Evolutionary conservation across 176 grass and related monocot genomes (phyloP).

Genomic region (Eremochloa ophiuroides): DNA sequence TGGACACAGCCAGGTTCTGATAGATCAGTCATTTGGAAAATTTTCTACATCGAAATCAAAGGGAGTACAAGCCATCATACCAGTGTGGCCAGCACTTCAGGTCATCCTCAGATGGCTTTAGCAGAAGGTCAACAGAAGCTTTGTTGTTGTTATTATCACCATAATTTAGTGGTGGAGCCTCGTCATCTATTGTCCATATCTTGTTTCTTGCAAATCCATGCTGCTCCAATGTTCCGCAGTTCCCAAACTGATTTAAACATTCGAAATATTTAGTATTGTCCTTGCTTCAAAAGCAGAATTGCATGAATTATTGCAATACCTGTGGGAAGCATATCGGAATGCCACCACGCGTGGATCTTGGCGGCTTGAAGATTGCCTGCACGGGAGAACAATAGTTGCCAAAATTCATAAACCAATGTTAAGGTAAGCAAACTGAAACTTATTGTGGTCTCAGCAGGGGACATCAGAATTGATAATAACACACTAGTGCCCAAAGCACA

Average conservation of each 20-base stretch:
- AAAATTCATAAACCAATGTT: background rate
- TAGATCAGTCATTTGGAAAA: background rate
- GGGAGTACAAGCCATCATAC: conserved; percentile 29
- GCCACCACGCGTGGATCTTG: conserved; percentile 24
- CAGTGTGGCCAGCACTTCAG: conserved; percentile 76
- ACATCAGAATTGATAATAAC: background rate
- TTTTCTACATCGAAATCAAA: background rate
- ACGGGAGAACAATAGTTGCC: background rate
- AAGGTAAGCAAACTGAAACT: background rate
- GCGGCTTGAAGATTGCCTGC: conserved; percentile 36
- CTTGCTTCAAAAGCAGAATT: background rate
- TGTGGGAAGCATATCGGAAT: conserved; percentile 48
- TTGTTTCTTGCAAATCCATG: conserved; percentile 95
- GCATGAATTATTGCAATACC: background rate
- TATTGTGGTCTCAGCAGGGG: background rate
- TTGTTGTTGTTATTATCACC: conserved; percentile 32
- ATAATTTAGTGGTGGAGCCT: conserved; percentile 37
- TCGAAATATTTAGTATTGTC: background rate
- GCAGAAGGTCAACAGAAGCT: conserved; percentile 65
- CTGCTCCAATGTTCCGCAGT: conserved; percentile 63
- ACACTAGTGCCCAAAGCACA: background rate
- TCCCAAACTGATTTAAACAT: conserved; percentile 34
- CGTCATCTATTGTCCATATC: conserved; percentile 63
- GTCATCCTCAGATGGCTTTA: conserved; percentile 92
- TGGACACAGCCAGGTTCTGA: background rate